These are phyloP conservation scores for Ogataea nakhonphanomensis DNA, from an alignment of 805 yeast genomes.

Conservation along the genomic window DNA sequence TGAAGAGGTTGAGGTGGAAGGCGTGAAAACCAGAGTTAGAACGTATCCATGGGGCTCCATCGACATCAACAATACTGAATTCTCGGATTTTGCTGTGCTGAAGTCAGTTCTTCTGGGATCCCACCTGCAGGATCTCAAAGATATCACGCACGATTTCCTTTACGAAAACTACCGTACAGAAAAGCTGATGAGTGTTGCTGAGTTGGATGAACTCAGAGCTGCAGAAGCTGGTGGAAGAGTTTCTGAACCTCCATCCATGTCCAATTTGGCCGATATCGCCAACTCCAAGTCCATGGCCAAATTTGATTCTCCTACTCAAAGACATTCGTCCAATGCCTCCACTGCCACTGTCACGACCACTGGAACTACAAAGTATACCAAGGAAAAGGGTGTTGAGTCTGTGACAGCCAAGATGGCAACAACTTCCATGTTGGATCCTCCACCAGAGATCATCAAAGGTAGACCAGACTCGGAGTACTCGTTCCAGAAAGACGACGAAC, in stretches of 20 bases:
- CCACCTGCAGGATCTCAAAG: slow-evolving; percentile 62
- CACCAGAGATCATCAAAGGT: slow-evolving; percentile 19
- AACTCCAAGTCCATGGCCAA: slow-evolving; percentile 33
- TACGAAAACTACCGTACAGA: slow-evolving; percentile 67
- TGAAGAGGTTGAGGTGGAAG: slow-evolving; percentile 48
- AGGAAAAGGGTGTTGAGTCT: slow-evolving; percentile 13
- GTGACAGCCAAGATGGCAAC: slow-evolving; percentile 16
- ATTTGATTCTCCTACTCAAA: slow-evolving; percentile 16
- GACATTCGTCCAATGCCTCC: slow-evolving; percentile 12
- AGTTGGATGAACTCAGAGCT: slow-evolving; percentile 32
- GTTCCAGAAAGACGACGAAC: slow-evolving; percentile 25
- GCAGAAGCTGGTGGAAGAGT: slow-evolving; percentile 15
- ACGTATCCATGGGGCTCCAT: slow-evolving; percentile 75
- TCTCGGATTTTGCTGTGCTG: slow-evolving; percentile 52
- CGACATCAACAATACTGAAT: slow-evolving; percentile 50
- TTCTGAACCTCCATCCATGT: slow-evolving; percentile 53
- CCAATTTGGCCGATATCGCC: slow-evolving; percentile 56
- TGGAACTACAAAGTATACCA: slow-evolving; percentile 11
- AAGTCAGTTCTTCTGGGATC: slow-evolving; percentile 56
- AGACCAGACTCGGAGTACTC: slow-evolving; percentile 20
- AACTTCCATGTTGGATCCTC: slow-evolving; percentile 11
- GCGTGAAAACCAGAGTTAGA: slow-evolving; percentile 54
- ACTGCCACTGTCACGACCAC: slow-evolving; percentile 4
- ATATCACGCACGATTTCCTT: slow-evolving; percentile 60
- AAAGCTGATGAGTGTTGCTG: slow-evolving; percentile 53